phyloP scores from a whole-genome alignment of 495 filamentous ascomycete species.

The Lepidopterella palustris region DNA sequence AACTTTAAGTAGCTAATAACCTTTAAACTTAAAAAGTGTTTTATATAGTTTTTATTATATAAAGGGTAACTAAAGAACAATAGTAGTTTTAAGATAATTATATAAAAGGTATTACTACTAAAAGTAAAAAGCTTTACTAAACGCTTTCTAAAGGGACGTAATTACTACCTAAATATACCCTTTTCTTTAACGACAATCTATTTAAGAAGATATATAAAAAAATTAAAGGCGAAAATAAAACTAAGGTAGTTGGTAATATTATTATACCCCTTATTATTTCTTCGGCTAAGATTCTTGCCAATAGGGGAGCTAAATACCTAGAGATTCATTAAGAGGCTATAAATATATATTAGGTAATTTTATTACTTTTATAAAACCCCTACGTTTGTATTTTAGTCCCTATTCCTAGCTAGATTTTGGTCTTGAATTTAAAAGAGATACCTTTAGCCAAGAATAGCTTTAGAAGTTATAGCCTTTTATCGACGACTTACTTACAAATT shows the following conservation, averaged over 20 bases:
- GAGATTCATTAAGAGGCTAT: conserved; percentile 16
- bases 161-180: conserved; percentile 1
- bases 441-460: conserved; percentile 12
- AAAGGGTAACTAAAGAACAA: background rate
- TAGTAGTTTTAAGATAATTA: background rate
- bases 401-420: conserved; percentile 13
- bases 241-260: conserved; percentile 18
- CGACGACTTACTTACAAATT: conserved; percentile 2
- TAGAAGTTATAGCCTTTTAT: conserved; percentile 13
- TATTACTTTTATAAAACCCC: conserved; percentile 12
- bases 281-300: conserved; percentile 14
- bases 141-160: background rate
- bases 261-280: conserved; percentile 10
- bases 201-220: conserved; percentile 11
- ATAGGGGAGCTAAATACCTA: conserved; percentile 12
- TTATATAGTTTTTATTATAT: background rate
- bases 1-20: background rate
- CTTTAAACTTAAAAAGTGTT: background rate
- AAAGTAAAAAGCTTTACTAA: conserved; percentile 4
- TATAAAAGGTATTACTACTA: background rate
- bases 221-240: conserved; percentile 17
- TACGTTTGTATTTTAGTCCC: background rate
- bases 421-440: conserved; percentile 12
- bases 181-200: conserved; percentile 10
- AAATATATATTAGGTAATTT: conserved; percentile 14